Base-by-base conservation (phyloP, 164 flowering plant genomes). In the Tetracentron sinense region DNA sequence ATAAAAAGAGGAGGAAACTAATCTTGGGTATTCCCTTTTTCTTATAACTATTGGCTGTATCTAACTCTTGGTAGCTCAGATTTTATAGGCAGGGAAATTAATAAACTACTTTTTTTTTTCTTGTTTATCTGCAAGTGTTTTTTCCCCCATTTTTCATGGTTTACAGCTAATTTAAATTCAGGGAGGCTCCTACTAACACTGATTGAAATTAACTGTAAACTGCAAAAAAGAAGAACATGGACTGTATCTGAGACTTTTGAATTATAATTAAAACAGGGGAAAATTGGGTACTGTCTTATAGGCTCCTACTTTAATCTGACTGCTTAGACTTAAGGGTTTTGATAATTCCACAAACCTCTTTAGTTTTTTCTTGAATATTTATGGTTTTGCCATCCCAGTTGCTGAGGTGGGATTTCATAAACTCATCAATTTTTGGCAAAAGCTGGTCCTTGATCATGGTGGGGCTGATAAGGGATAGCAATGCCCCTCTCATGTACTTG, bases 311-410 rank as follows among this genome's bases (percentile, higher is more conserved):
- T 10, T 8, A 21, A 21, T n/a, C 10, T 4, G 26, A 23, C 15
- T 42, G 22, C 7, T 6, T 56, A 33, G 8, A 28, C 7, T 26
- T 58, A n/a, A 21, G 12, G 38, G 10, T 16, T 55, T 20, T 59
- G 38, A 11, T 4, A 4, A 44, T 16, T 54, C 25, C 16, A 68
- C 80, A 42, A 23, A 91, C 99, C 92, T 90, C 82, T 76, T 95
- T 92, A 64, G 98, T 92, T 56, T 84, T 87, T 10, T 83, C 81
- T 75, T 92, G 99, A 58, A 95, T 82, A 67, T 92, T 77, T 30
- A 95, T 69, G 64, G 79, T 63, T 65, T 82, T 73, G 65, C 65
- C 56, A 61, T 74, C 84, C 99, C 97, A 95, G 66, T 80, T 69
- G 57, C 69, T 75, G 49, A 85, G 76, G 58, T 87, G 87, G 77